Conservation (phyloP, 257 asterid genomes). For the Gentiana macrophylla region DNA sequence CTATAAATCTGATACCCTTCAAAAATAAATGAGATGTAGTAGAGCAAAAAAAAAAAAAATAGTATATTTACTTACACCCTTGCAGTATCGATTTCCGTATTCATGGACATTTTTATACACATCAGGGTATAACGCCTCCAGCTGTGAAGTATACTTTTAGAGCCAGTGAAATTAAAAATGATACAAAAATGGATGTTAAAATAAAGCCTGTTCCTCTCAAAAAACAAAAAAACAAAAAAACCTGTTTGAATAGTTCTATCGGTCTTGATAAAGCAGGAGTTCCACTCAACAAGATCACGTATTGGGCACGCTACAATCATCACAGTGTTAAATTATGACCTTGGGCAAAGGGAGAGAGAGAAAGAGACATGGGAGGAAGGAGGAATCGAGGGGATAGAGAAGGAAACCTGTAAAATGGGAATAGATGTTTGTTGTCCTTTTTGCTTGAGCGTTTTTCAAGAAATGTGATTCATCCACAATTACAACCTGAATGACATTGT, state of each 20-base stretch:
- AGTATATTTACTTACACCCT: constrained; percentile 65
- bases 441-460: constrained; percentile 91
- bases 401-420: constrained; percentile 77
- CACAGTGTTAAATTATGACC: constrained; percentile 8
- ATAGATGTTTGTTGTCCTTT: constrained; percentile 73
- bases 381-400: background rate
- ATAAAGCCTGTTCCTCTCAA: background rate
- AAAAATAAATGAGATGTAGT: background rate
- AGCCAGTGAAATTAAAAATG: background rate
- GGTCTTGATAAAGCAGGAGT: constrained; percentile 98
- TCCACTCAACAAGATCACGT: constrained; percentile 80
- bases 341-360: background rate
- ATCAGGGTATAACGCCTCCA: constrained; percentile 82
- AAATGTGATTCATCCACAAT: constrained; percentile 98
- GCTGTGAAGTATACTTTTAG: constrained; percentile 33
- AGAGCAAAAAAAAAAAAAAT: constrained; percentile 1
- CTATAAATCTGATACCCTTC: background rate
- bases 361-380: background rate
- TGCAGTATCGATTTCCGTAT: constrained; percentile 92
- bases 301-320: constrained; percentile 62
- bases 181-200: too few species aligned
- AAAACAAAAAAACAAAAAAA: constrained; percentile 8
- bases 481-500: constrained; percentile 54
- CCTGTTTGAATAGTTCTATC: constrained; percentile 89
- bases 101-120: constrained; percentile 80